Conservation (phyloP, 768 basidiomycete genomes). For the Termitomyces sp. region DNA sequence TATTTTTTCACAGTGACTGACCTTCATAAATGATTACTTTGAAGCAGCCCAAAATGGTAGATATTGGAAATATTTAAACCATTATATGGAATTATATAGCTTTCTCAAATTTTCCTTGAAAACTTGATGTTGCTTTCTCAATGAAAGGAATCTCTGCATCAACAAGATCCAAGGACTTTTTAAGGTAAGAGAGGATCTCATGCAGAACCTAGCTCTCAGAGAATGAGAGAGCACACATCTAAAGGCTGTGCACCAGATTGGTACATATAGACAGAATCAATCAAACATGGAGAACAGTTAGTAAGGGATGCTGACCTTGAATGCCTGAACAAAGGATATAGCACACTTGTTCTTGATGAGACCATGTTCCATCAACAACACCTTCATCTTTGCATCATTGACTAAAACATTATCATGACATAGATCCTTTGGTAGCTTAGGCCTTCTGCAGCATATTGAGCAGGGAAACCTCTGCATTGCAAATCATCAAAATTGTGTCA, state of each 20-base stretch:
- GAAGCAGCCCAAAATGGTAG: too few relatives aligned
- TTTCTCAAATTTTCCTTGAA: too few relatives aligned
- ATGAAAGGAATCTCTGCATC: slow-evolving; percentile 71
- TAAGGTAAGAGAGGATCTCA: slow-evolving; percentile 77
- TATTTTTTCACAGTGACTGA: too few relatives aligned
- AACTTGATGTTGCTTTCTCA: slow-evolving; percentile 46
- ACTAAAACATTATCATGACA: slow-evolving; percentile 86
- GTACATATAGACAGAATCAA: slow-evolving; percentile 54
- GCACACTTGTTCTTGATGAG: slow-evolving; percentile 92
- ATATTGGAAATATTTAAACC: too few relatives aligned
- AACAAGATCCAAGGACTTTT: slow-evolving; percentile 65
- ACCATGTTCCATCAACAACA: slow-evolving; percentile 62
- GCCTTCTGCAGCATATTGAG: slow-evolving; percentile 78
- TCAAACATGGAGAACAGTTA: background rate
- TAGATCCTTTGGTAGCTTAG: slow-evolving; percentile 80
- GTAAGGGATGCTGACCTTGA: slow-evolving; percentile 64
- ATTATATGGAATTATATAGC: too few relatives aligned
- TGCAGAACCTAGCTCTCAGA: slow-evolving; percentile 71
- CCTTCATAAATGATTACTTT: too few relatives aligned
- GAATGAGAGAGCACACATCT: slow-evolving; percentile 78
- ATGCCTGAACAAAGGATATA: slow-evolving; percentile 91
- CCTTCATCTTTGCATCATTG: slow-evolving; percentile 77
- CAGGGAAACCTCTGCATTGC: slow-evolving; percentile 79
- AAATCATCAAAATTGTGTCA: slow-evolving; percentile 80
- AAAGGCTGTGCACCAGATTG: slow-evolving; percentile 81